These are phyloP conservation scores for Miscanthus sacchariflorus DNA, from an alignment of 202 grass and related monocot genomes.

Conservation along the genomic window DNA sequence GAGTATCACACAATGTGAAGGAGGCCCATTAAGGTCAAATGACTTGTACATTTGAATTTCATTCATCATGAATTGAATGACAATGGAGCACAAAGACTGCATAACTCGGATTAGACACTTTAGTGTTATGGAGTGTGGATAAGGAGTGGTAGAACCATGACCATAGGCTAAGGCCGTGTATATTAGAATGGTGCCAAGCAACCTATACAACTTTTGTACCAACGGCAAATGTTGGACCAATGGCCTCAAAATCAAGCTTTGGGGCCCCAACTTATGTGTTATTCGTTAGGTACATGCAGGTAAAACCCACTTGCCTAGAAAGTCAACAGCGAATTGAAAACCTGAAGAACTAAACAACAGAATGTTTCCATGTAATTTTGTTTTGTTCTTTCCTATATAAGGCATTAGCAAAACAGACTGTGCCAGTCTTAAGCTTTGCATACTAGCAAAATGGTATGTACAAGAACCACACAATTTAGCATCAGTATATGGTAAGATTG, in stretches of 20 bases:
- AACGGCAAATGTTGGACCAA: not conserved
- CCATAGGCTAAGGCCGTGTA: not conserved
- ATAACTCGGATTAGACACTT: not conserved
- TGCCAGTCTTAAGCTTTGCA: not conserved
- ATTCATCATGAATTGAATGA: slow-evolving; percentile 19
- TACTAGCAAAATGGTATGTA: slow-evolving; percentile 10
- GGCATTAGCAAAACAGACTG: not conserved
- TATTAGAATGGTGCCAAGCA: not conserved
- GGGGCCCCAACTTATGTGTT: not conserved
- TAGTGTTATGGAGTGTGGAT: not conserved
- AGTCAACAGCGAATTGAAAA: not conserved
- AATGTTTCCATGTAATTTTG: slow-evolving; percentile 22
- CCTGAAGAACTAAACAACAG: not conserved
- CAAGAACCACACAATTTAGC: not conserved
- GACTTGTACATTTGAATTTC: slow-evolving; percentile 28
- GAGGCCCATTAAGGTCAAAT: slow-evolving; percentile 9
- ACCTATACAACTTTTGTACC: slow-evolving; percentile 6
- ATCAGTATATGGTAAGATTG: not conserved
- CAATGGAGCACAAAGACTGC: not conserved
- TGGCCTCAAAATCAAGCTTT: too few relatives aligned
- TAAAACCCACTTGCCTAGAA: slow-evolving; percentile 5
- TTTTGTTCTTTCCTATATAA: slow-evolving; percentile 6
- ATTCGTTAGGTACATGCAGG: not conserved
- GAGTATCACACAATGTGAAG: not conserved
- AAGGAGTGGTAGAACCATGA: not conserved